Conservation (phyloP, 1,284 basidiomycete genomes). For the Melampsora americana region DNA sequence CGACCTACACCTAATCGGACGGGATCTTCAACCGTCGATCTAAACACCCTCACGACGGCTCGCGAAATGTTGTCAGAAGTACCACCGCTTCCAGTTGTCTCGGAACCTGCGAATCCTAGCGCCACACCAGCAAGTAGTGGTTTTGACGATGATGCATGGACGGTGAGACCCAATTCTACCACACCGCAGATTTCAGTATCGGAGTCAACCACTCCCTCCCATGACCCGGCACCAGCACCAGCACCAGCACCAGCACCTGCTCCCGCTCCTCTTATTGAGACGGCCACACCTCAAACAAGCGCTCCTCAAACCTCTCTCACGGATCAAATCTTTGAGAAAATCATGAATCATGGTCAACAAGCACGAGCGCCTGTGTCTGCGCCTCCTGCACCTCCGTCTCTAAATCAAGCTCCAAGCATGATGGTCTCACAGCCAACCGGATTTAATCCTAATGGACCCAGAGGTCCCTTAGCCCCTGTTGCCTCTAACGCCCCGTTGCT, state of each 20-base stretch:
- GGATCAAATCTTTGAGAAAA: conserved; percentile 41
- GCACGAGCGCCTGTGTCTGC: conserved; percentile 45
- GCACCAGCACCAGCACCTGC: conserved; percentile 54
- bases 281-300: conserved; percentile 54
- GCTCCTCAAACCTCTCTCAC: conserved; percentile 52
- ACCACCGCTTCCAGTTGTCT: conserved; percentile 57
- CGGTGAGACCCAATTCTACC: conserved; percentile 75
- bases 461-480: conserved; percentile 86
- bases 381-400: conserved; percentile 47
- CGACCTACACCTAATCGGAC: conserved; percentile 72
- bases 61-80: conserved; percentile 73
- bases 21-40: conserved; percentile 63
- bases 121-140: conserved; percentile 59
- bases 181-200: conserved; percentile 27
- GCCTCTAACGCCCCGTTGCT: conserved; percentile 79
- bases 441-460: conserved; percentile 60
- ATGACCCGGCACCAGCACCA: conserved; percentile 64
- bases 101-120: conserved; percentile 60
- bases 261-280: conserved; percentile 56
- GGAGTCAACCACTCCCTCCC: background rate
- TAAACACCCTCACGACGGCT: conserved; percentile 74
- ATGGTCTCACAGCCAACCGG: conserved; percentile 45
- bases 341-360: conserved; percentile 45
- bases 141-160: conserved; percentile 98
- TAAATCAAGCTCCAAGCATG: background rate